phyloP scores from a whole-genome alignment of 306 rosid genomes.

The Acacia crassicarpa region DNA sequence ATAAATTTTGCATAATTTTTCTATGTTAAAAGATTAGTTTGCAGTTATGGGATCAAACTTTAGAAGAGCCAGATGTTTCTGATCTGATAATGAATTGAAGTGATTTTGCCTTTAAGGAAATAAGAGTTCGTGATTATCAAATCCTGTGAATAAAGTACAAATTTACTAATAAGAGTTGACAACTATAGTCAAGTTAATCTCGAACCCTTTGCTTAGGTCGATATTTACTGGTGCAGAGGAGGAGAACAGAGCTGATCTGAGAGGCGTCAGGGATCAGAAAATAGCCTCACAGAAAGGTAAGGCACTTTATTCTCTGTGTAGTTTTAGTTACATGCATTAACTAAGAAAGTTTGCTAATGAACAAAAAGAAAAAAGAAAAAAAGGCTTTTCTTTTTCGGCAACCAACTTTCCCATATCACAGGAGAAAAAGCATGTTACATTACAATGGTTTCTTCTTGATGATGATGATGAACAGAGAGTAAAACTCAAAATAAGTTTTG shows the following conservation, averaged over 20 bases:
- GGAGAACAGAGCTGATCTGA: slow-evolving; percentile 35
- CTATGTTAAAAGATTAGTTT: slow-evolving; percentile 8
- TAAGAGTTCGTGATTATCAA: not conserved
- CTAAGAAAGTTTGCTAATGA: not conserved
- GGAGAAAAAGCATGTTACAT: not conserved
- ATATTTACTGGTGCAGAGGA: slow-evolving; percentile 43
- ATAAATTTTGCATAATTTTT: slow-evolving; percentile 1
- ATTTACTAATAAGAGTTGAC: not conserved
- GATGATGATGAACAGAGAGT: not conserved
- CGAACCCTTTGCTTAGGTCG: slow-evolving; percentile 45
- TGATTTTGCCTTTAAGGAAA: not conserved
- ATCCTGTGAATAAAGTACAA: not conserved
- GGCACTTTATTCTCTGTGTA: not conserved
- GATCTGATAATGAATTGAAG: not conserved
- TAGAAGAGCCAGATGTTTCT: slow-evolving; percentile 1
- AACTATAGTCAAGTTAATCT: slow-evolving; percentile 24
- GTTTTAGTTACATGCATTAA: not conserved
- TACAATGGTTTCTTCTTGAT: not conserved
- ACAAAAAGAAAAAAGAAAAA: not conserved
- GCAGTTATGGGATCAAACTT: slow-evolving; percentile 22
- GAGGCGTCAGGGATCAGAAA: slow-evolving; percentile 45
- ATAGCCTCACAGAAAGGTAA: slow-evolving; percentile 58
- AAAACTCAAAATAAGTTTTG: not conserved
- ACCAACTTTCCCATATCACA: not conserved
- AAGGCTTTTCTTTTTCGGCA: not conserved